A percentile compares a stretch with the other conserved stretches of the same genome.
Conservation (phyloP, 306 rosid species). For the Comarum palustre region DNA sequence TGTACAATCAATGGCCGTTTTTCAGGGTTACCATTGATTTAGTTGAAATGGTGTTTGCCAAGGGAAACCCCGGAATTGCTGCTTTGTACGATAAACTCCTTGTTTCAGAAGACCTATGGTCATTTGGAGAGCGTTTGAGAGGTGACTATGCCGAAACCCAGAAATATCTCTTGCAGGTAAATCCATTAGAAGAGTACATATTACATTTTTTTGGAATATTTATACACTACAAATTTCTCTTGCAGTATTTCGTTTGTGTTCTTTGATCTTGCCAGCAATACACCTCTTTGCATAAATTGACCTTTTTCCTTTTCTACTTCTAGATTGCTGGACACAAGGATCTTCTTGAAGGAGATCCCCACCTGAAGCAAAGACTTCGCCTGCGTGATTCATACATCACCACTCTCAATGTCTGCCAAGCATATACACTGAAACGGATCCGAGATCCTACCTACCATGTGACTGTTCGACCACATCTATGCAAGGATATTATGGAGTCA, state of each 20-base stretch:
- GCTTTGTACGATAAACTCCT: conserved; percentile 76
- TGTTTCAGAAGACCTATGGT: conserved; percentile 78
- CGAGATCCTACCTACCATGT: conserved; percentile 64
- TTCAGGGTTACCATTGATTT: conserved; percentile 92
- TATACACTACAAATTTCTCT: not conserved
- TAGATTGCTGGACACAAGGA: conserved; percentile 95
- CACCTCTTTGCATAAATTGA: not conserved
- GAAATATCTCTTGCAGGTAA: conserved; percentile 76
- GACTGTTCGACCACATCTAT: conserved; percentile 54
- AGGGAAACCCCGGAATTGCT: conserved; percentile 89
- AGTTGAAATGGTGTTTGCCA: conserved; percentile 98
- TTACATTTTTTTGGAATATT: not conserved
- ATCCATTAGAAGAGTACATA: not conserved
- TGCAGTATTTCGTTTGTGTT: not conserved
- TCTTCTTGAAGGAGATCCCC: conserved; percentile 88
- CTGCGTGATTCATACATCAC: conserved; percentile 89
- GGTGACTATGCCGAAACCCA: conserved; percentile 71
- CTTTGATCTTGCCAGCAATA: not conserved
- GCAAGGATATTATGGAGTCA: conserved; percentile 58
- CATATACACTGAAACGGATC: conserved; percentile 87
- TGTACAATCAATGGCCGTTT: conserved; percentile 96
- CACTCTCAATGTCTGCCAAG: conserved; percentile 90
- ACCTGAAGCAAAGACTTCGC: conserved; percentile 89
- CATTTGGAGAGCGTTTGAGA: conserved; percentile 74
- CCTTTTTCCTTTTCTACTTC: conserved; percentile 12